Percentiles rank a stretch among this genome's conserved stretches.
These are phyloP conservation scores for Globisporangium perplexum DNA, from an alignment of 352 stramenopile genomes.

Conservation along the genomic window DNA sequence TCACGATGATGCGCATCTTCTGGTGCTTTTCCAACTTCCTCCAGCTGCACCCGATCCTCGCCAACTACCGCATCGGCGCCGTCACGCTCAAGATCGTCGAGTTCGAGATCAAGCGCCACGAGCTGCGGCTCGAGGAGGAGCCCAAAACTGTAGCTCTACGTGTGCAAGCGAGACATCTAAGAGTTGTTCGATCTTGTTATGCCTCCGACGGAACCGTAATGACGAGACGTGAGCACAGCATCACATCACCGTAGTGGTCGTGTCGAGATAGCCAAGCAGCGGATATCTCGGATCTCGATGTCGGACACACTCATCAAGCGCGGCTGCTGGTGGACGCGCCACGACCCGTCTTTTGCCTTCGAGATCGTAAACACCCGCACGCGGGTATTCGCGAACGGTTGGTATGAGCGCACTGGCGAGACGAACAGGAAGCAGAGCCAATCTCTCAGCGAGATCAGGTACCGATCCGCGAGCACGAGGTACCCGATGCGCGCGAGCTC, in stretches of 20 bases:
- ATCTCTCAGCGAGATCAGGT: conserved; percentile 18
- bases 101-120: conserved; percentile 90
- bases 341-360: background rate
- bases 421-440: conserved; percentile 7
- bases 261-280: background rate
- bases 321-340: conserved; percentile 1
- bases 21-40: conserved; percentile 94
- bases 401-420: background rate
- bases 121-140: conserved; percentile 75
- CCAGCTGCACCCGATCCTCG: conserved; percentile 91
- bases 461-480: conserved; percentile 11
- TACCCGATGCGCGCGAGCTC: conserved; percentile 15
- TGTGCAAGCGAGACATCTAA: no score
- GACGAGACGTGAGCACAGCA: no score
- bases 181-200: no score
- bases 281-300: background rate
- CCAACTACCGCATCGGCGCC: conserved; percentile 91
- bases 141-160: no score
- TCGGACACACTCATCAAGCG: background rate
- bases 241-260: background rate
- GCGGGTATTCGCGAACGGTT: conserved; percentile 5
- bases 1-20: conserved; percentile 94
- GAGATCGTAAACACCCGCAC: conserved; percentile 2
- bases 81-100: conserved; percentile 94
- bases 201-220: no score